Conservation (phyloP, 192 early-diverging fungal species). For the Gonapodya sp. region DNA sequence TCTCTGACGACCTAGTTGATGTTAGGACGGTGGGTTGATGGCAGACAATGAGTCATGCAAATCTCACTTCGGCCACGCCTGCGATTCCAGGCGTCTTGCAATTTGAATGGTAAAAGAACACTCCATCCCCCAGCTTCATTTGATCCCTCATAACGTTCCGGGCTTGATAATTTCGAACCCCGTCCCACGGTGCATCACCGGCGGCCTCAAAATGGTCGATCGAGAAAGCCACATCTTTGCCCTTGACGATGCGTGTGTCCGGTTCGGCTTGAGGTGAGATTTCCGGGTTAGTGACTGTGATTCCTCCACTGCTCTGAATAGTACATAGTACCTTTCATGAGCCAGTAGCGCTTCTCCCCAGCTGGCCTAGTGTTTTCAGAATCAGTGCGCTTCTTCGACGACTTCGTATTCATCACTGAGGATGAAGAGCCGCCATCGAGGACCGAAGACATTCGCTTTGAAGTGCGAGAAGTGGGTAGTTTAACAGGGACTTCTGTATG, state of each 20-base stretch:
- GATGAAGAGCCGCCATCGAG: too few species aligned
- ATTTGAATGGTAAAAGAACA: slow-evolving; percentile 80
- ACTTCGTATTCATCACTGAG: too few species aligned
- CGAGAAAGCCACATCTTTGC: slow-evolving; percentile 55
- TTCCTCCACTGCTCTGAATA: not conserved
- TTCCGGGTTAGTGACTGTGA: not conserved
- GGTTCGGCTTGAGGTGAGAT: slow-evolving; percentile 38
- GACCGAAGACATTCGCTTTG: too few species aligned
- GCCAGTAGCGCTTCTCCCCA: slow-evolving; percentile 39
- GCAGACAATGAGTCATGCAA: not conserved
- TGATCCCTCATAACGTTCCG: slow-evolving; percentile 66
- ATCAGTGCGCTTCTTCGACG: too few species aligned
- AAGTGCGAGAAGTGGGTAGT: too few species aligned
- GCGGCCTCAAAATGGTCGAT: slow-evolving; percentile 56
- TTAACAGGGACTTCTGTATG: too few species aligned
- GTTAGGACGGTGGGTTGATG: slow-evolving; percentile 4
- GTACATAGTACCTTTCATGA: slow-evolving; percentile 52
- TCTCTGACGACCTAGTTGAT: slow-evolving; percentile 37
- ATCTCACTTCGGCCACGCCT: slow-evolving; percentile 47
- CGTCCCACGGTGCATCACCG: slow-evolving; percentile 63
- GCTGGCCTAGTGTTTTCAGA: too few species aligned
- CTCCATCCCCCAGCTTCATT: slow-evolving; percentile 62
- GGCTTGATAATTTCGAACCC: slow-evolving; percentile 74
- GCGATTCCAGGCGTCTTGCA: slow-evolving; percentile 76
- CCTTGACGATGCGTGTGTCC: slow-evolving; percentile 55